phyloP scores from a whole-genome alignment of 495 filamentous ascomycete genomes.

The Podospora bellae-mahoneyi region DNA sequence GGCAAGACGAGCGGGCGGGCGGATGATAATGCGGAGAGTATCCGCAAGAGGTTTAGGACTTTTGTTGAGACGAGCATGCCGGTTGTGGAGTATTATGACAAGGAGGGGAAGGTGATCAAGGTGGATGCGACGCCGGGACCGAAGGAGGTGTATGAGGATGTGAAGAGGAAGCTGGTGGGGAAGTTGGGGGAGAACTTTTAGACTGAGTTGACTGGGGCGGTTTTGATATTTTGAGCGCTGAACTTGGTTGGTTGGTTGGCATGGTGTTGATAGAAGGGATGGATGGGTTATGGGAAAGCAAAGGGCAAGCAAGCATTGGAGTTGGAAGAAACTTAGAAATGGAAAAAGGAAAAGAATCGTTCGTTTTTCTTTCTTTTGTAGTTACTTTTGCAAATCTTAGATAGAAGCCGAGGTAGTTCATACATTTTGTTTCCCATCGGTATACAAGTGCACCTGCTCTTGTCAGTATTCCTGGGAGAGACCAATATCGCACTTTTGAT shows the following conservation, averaged over 20 bases:
- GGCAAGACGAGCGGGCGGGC: conserved; percentile 86
- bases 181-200: conserved; percentile 35
- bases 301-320: not conserved
- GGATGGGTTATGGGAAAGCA: not conserved
- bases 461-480: not conserved
- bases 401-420: not conserved
- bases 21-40: conserved; percentile 93
- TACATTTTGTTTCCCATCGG: not conserved
- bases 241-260: not conserved
- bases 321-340: not conserved
- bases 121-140: conserved; percentile 63
- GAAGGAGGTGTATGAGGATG: conserved; percentile 71
- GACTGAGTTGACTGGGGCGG: not conserved
- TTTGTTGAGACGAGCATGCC: conserved; percentile 97
- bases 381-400: not conserved
- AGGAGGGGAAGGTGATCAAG: conserved; percentile 71
- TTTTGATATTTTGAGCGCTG: not conserved
- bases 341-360: not conserved
- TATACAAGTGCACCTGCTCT: not conserved
- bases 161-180: conserved; percentile 46
- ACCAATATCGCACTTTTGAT: too few relatives aligned
- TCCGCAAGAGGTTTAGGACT: conserved; percentile 89
- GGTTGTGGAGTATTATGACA: conserved; percentile 81
- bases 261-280: not conserved
- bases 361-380: not conserved